These are phyloP conservation scores for Neurospora sp. DNA, from an alignment of 495 filamentous ascomycete species.

Conservation along the genomic window DNA sequence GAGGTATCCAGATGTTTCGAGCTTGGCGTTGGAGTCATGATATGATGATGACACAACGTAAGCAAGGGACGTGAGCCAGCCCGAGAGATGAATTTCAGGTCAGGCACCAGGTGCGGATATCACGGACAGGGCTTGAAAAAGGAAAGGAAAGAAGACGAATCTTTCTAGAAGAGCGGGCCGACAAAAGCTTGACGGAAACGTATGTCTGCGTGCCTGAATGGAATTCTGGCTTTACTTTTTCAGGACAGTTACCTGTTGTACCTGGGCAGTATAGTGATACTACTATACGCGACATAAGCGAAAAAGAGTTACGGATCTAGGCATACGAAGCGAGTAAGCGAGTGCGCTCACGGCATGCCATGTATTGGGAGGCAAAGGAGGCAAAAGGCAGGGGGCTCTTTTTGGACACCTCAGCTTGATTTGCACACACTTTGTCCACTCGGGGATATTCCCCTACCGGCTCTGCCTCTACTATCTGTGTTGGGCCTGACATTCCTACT, in stretches of 20 bases:
- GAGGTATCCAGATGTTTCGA: constrained; percentile 64
- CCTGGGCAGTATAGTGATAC: neutral
- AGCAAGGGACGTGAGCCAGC: neutral
- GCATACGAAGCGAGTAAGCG: neutral
- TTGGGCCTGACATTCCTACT: neutral
- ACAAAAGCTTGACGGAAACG: neutral
- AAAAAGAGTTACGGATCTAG: neutral
- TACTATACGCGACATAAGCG: neutral
- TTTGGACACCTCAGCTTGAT: neutral
- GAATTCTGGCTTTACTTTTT: neutral
- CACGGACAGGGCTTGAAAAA: neutral
- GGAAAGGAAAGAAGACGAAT: neutral
- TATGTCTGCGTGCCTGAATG: neutral
- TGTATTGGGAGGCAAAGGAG: neutral
- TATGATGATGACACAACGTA: neutral
- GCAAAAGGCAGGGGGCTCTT: neutral
- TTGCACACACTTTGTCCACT: neutral
- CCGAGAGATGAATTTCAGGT: neutral
- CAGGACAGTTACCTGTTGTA: neutral
- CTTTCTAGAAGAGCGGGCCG: neutral
- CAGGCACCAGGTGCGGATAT: neutral
- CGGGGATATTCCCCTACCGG: neutral
- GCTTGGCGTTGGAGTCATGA: constrained; percentile 27
- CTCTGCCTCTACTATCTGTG: neutral
- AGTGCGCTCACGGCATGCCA: neutral